Evolutionary conservation across 768 basidiomycete genomes (phyloP), one percentile per base, ranked within the genome.

Genomic region (Gymnopilus junonius): DNA sequence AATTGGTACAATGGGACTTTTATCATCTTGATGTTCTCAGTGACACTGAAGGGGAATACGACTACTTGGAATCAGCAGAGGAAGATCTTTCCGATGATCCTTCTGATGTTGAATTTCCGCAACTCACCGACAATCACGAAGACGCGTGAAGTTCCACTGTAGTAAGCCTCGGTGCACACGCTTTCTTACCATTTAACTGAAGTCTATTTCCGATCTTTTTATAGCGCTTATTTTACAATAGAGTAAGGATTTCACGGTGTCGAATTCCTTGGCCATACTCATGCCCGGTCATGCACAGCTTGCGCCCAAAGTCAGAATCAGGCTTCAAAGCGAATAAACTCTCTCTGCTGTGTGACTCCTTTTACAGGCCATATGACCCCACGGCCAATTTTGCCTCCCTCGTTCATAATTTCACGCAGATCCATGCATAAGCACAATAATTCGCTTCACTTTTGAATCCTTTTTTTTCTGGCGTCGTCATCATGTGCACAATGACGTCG

Each of bases 1-100:
- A 62, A n/a, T 51, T 50, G 23, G 67, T 68, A 5, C n/a, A 53
- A 15, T 68, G 67, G 67, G 45, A 31, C 11, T 63, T 68, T 45
- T 63, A 64, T 59, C 42, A 48, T 11, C 48, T 55, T 8, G 27
- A 51, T n/a, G n/a, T n/a, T n/a, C n/a, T n/a, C 12, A n/a, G 15
- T 4, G 7, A 34, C 8, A n/a, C n/a, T 10, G n/a, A 40, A 5
- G 39, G 37, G 23, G 57, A 45, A 8, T 61, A 64, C n/a, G 25
- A 61, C 5, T 21, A 39, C 29, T 43, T 42, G 15, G 65, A 63
- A 3, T 55, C 58, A 23, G 62, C 62, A n/a, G 31, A 25, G 1
- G 62, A 59, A 2, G 23, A 40, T 7, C 42, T 39, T 20, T 21
- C 46, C 6, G 57, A 56, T 48, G 14, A 61, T 17, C 21, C 29